Evolutionary conservation across 2,329 filamentous ascomycete genomes (phyloP), one percentile per base, ranked within the genome.

Genomic region (Westerdykella sp.): DNA sequence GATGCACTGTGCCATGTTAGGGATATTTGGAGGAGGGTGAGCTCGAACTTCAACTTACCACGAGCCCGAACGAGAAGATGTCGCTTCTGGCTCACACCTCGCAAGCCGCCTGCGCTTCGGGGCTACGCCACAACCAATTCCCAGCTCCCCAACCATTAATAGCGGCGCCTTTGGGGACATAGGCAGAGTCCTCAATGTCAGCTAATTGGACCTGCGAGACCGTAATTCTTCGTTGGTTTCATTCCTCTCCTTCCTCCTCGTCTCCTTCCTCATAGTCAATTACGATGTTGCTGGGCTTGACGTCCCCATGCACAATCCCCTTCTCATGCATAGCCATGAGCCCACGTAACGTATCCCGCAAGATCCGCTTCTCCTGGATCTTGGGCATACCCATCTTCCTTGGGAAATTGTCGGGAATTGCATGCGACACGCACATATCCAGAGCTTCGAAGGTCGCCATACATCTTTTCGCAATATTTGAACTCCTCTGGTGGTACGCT

Each of bases 91-190:
- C 67, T 40, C 65, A 56, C 7, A 70, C 58, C 21, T 55, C 55
- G 25, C 59, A 66, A 45, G 63, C 60, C 14, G 68, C 63, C 49
- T 71, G 68, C 13, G 69, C 69, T 54, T 73, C 69, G 5, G 69
- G 70, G 55, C 69, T 73, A 36, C 70, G 60, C 71, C 69, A 73
- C 54, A 70, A 65, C 50, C 66, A 67, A 50, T 73, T 73, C 28
- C 71, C 69, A 34, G 65, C 54, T 35, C 66, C 63, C 2, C 57
- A 53, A n/a, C 66, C 69, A 10, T 56, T 50, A 5, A 72, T 60
- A 13, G 59, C 59, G 50, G 4, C 2, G 21, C 59, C 62, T 23
- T 65, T 60, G 2, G 66, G 62, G 6, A 73, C 60, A 48, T 65
- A 60, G 2, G 60, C 68, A 15, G 69, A 60, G 44, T 70, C 68